phyloP scores from a whole-genome alignment of 495 filamentous ascomycete species.

The Durotheca rogersii region DNA sequence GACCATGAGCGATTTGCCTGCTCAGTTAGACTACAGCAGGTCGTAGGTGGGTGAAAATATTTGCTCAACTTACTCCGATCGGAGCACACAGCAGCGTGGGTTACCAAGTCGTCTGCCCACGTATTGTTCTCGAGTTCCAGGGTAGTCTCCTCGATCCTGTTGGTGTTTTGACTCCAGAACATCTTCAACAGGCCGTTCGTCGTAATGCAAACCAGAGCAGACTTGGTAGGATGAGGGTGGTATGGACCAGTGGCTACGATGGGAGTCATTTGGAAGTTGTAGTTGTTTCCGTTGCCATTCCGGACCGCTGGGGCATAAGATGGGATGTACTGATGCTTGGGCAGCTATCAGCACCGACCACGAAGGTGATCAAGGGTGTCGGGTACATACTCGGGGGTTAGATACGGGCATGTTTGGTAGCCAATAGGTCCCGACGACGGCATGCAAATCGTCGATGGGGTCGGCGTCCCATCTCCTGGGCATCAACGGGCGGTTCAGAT shows the following conservation, averaged over 20 bases:
- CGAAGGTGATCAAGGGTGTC: slow-evolving; percentile 2
- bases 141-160: slow-evolving; percentile 64
- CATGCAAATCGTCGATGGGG: slow-evolving; percentile 66
- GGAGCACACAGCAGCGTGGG: slow-evolving; percentile 76
- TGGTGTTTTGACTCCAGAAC: slow-evolving; percentile 66
- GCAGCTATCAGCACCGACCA: slow-evolving; percentile 8
- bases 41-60: neutral
- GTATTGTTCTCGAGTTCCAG: slow-evolving; percentile 69
- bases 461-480: slow-evolving; percentile 58
- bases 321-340: slow-evolving; percentile 27
- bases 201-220: slow-evolving; percentile 69
- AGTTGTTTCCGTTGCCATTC: slow-evolving; percentile 39
- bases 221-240: slow-evolving; percentile 64
- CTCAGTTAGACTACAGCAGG: slow-evolving; percentile 13
- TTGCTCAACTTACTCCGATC: slow-evolving; percentile 58
- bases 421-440: slow-evolving; percentile 85
- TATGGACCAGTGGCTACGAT: slow-evolving; percentile 63
- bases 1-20: slow-evolving; percentile 59
- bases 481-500: slow-evolving; percentile 64
- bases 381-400: slow-evolving; percentile 24
- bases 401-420: slow-evolving; percentile 39
- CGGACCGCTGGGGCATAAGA: slow-evolving; percentile 49
- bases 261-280: slow-evolving; percentile 48
- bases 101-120: slow-evolving; percentile 68
- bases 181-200: slow-evolving; percentile 67